These are phyloP conservation scores for Entomortierella chlamydospora DNA, from an alignment of 192 early-diverging fungal genomes.

Conservation along the genomic window DNA sequence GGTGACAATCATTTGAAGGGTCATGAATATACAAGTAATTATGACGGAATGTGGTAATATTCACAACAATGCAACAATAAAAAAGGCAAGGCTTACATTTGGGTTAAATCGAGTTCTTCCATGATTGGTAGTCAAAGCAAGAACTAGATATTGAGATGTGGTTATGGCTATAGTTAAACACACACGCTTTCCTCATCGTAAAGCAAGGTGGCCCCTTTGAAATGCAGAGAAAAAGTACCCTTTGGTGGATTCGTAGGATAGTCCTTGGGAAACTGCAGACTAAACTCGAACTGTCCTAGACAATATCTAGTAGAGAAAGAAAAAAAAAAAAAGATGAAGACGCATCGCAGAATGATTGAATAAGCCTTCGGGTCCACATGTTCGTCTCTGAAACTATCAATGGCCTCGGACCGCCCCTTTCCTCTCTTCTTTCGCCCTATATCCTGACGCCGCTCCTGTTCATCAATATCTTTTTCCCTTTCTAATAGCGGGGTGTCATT, in stretches of 20 bases:
- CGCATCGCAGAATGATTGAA: conserved; percentile 4
- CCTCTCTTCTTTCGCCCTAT: not conserved
- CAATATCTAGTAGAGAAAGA: conserved; percentile 44
- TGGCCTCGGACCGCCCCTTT: not conserved
- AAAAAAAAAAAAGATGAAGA: not conserved
- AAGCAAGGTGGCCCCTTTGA: not conserved
- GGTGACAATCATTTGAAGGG: not conserved
- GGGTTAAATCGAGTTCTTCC: conserved; percentile 69
- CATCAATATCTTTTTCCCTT: not conserved
- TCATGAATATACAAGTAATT: no score
- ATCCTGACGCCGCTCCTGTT: not conserved
- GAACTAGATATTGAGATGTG: conserved; percentile 35
- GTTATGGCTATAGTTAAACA: not conserved
- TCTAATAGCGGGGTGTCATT: conserved; percentile 1
- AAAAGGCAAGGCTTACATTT: conserved; percentile 59
- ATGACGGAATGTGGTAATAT: no score
- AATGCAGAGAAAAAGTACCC: conserved; percentile 19
- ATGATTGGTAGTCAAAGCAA: conserved; percentile 65
- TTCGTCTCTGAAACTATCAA: not conserved
- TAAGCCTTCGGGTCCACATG: not conserved
- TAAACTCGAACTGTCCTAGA: conserved; percentile 56
- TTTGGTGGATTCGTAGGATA: conserved; percentile 71
- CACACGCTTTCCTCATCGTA: no score
- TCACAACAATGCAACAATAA: no score
- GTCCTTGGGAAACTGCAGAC: conserved; percentile 62